Evolutionary conservation across 2,329 filamentous ascomycete species (phyloP).

Genomic region (Didymellaceae sp.): DNA sequence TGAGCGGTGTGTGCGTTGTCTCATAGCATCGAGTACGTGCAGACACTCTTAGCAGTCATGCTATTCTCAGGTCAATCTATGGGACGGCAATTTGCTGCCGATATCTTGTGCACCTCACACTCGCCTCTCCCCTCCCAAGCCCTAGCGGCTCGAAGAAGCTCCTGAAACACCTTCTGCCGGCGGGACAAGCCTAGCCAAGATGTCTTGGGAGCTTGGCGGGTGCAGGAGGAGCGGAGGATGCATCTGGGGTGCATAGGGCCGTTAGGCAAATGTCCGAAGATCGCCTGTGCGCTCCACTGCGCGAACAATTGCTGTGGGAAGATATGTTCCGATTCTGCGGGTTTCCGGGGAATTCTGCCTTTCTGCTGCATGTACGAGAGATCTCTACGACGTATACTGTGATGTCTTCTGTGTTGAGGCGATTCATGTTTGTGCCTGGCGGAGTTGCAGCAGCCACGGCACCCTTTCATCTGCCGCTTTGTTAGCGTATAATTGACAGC

Average conservation of each 20-base stretch:
- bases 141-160: slow-evolving; percentile 23
- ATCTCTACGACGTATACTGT: too few relatives aligned
- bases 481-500: slow-evolving; percentile 12
- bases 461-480: slow-evolving; percentile 16
- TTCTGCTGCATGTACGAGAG: background rate
- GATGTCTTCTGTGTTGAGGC: background rate
- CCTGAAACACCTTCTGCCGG: slow-evolving; percentile 25
- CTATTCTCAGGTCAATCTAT: too few relatives aligned
- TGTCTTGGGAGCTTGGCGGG: slow-evolving; percentile 24
- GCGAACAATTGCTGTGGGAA: background rate
- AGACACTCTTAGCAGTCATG: background rate
- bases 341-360: background rate
- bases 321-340: background rate
- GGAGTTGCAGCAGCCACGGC: slow-evolving; percentile 12
- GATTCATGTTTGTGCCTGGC: background rate
- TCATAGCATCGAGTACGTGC: background rate
- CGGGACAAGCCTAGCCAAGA: slow-evolving; percentile 37
- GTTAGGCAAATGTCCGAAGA: slow-evolving; percentile 1
- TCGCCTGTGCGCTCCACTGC: background rate
- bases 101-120: background rate
- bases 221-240: slow-evolving; percentile 15
- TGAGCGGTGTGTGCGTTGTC: background rate
- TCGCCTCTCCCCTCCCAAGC: background rate
- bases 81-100: background rate
- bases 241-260: slow-evolving; percentile 17